Conservation (phyloP, 345 rosid genomes). For the Heritiera littoralis region DNA sequence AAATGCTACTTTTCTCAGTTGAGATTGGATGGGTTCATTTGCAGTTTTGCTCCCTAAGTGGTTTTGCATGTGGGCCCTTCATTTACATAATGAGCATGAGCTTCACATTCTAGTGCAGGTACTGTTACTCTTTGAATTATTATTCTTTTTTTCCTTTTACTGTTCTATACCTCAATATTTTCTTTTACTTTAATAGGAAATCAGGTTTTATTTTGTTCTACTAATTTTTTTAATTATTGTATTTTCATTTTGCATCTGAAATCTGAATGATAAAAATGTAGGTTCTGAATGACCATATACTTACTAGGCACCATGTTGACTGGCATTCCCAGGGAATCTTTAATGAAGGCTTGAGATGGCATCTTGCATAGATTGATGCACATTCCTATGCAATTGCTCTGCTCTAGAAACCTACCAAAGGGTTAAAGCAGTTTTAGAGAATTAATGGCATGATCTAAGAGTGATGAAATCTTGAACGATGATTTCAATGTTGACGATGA, state of each 20-base stretch:
- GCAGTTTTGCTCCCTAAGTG: constrained; percentile 64
- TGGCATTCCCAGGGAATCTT: constrained; percentile 77
- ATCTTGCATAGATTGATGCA: constrained; percentile 87
- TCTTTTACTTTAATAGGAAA: constrained; percentile 21
- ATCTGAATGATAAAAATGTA: not conserved
- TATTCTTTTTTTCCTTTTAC: constrained; percentile 19
- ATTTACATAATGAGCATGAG: constrained; percentile 49
- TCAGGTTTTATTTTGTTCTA: not conserved
- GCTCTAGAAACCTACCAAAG: constrained; percentile 74
- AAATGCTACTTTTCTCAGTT: constrained; percentile 30
- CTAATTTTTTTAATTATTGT: not conserved
- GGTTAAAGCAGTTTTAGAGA: not conserved
- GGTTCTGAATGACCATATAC: constrained; percentile 19
- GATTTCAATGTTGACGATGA: constrained; percentile 20
- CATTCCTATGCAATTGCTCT: constrained; percentile 83
- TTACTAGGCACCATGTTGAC: constrained; percentile 92
- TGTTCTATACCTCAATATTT: constrained; percentile 15
- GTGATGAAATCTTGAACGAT: constrained; percentile 26
- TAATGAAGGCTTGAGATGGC: constrained; percentile 79
- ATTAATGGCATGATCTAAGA: constrained; percentile 28
- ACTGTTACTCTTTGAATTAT: constrained; percentile 38
- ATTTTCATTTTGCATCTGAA: too few species aligned
- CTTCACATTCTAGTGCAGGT: constrained; percentile 66
- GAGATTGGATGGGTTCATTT: constrained; percentile 42
- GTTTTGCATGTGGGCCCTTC: constrained; percentile 54